Percentiles rank a stretch among this genome's conserved stretches.
Evolutionary conservation across 331 rosid genomes (phyloP).

Genomic region (Malus hybrid): DNA sequence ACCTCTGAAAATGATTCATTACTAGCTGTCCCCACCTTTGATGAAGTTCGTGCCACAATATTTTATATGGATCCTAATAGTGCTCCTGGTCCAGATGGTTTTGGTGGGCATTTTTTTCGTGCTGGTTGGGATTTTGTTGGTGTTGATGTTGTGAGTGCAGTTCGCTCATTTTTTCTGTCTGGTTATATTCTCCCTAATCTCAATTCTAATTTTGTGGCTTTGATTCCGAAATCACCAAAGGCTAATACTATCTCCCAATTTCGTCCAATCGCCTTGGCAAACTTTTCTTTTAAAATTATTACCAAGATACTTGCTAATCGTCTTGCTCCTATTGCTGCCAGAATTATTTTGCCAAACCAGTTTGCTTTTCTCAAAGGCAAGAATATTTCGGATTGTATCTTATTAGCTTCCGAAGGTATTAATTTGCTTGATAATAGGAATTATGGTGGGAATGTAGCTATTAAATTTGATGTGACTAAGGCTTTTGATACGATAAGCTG

Average conservation of each 20-base stretch:
- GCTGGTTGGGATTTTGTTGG: not conserved
- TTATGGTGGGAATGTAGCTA: not conserved
- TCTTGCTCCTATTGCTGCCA: not conserved
- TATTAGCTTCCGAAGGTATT: not conserved
- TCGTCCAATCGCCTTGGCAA: not conserved
- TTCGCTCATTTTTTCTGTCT: not conserved
- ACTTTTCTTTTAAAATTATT: not conserved
- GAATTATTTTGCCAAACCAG: not conserved
- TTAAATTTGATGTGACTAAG: not conserved
- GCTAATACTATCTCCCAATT: not conserved
- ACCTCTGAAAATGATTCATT: not conserved
- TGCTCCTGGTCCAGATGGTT: not conserved
- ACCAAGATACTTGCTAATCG: not conserved
- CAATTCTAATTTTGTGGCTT: no score
- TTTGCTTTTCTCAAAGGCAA: not conserved
- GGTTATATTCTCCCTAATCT: not conserved
- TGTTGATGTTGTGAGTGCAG: not conserved
- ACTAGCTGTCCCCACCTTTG: not conserved
- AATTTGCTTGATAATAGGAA: not conserved
- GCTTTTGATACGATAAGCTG: not conserved
- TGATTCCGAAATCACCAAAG: no score
- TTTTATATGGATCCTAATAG: not conserved
- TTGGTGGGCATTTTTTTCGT: not conserved
- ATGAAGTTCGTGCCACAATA: not conserved
- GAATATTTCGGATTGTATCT: not conserved